These are phyloP conservation scores for Termitomyces sp. DNA, from an alignment of 768 basidiomycete species.

Conservation along the genomic window DNA sequence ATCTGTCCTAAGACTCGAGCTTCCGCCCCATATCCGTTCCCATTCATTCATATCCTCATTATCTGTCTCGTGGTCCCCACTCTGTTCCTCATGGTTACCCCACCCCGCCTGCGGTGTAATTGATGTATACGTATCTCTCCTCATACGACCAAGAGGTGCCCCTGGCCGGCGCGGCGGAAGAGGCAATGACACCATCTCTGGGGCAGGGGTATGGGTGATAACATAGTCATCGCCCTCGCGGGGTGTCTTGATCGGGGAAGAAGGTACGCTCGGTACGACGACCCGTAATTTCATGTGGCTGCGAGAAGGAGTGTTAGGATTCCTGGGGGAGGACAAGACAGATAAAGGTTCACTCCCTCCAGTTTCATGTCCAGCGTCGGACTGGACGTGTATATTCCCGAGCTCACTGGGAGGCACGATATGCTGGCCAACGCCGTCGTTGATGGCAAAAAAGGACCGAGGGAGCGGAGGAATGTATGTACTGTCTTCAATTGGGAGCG, in stretches of 20 bases:
- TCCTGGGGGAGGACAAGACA: not conserved
- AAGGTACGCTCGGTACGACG: not conserved
- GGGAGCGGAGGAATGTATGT: constrained; percentile 41
- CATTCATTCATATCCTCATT: constrained; percentile 2
- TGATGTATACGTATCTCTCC: constrained; percentile 7
- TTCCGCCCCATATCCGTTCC: constrained; percentile 10
- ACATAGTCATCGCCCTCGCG: constrained; percentile 27
- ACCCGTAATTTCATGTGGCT: constrained; percentile 9
- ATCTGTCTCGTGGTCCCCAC: not conserved
- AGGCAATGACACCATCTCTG: constrained; percentile 35
- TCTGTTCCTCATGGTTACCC: not conserved
- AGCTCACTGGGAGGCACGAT: constrained; percentile 59
- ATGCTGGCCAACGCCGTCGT: constrained; percentile 30
- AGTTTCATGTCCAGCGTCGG: constrained; percentile 7
- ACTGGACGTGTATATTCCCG: constrained; percentile 30
- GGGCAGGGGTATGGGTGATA: constrained; percentile 30
- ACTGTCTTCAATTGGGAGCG: constrained; percentile 33
- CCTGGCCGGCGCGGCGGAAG: constrained; percentile 32
- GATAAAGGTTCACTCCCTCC: not conserved
- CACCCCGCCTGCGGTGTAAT: not conserved
- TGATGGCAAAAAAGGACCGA: constrained; percentile 12
- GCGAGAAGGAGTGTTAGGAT: not conserved
- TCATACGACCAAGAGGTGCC: not conserved
- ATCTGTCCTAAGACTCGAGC: not conserved
- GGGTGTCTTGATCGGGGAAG: not conserved